Base-by-base conservation (phyloP, 208 protist species). In the Porcisia deanei region DNA sequence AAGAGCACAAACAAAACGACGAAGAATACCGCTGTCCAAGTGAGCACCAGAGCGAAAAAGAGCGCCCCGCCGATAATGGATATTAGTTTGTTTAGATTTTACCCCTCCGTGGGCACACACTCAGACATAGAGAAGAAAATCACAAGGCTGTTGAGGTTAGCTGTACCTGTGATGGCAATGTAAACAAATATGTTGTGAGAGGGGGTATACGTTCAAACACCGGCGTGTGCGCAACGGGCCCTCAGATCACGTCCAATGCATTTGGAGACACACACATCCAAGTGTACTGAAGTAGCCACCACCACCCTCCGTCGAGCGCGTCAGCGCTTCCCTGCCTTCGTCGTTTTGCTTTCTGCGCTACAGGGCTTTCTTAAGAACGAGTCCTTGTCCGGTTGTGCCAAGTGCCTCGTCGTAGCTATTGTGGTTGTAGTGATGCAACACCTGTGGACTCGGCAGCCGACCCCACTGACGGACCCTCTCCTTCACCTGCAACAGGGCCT, bases 401-500 rank as follows among this genome's bases (percentile, higher is more conserved):
- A 85, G 7, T 16, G 84, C 85, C 20, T 60, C 71, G 20, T 88
- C 82, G 80, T 94, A 94, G 68, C 75, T 87, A 59, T 88, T 88
- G 49, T 58, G 43, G 73, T 95, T 95, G 80, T 92, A 88, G 75
- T 91, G 80, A 30, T 85, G 73, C 22, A 95, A 67, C 52, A 92
- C 82, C 45, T 90, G 77, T 9, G 76, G 43, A 18, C 80, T 75
- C 10, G 91, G 91, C 43, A 89, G 76, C 57, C 86, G 87, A 6
- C 84, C 84, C 65, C 84, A 82, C 45, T 68, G 34, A 20, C 86
- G 77, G 54, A 94, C 37, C 34, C 66, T 64, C 30, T 91, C 76
- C 41, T 81, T 86, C 12, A 89, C 64, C 18, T 53, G 57, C 9
- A 85, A 61, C 18, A 94, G 69, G 7, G 74, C 79, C 45, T 79